Percentiles rank a stretch among this genome's conserved stretches.
phyloP scores from a whole-genome alignment of 495 filamentous ascomycete species.

The Aspergillus egyptiacus region DNA sequence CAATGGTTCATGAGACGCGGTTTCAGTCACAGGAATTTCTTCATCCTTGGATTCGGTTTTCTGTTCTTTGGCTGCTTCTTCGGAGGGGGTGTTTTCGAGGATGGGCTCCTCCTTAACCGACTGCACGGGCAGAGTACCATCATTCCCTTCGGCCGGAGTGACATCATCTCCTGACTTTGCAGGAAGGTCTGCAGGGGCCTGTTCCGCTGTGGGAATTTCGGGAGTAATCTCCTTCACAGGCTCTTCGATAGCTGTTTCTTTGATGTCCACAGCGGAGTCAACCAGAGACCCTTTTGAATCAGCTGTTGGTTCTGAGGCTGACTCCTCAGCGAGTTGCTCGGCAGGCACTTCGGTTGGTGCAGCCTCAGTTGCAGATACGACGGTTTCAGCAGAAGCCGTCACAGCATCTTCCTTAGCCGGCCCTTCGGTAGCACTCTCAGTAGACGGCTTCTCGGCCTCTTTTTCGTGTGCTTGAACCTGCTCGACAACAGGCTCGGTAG shows the following conservation, averaged over 20 bases:
- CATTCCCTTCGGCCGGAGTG: background rate
- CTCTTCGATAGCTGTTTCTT: background rate
- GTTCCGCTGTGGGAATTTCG: slow-evolving; percentile 5
- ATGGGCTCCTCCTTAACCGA: too few relatives aligned
- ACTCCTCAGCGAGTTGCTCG: background rate
- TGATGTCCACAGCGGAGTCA: background rate
- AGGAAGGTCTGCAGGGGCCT: background rate
- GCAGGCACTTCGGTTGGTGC: slow-evolving; percentile 10
- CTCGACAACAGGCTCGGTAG: background rate
- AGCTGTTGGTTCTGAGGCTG: slow-evolving; percentile 14
- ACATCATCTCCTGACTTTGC: slow-evolving; percentile 1
- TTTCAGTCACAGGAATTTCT: background rate
- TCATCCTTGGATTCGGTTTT: background rate
- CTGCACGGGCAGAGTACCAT: too few relatives aligned
- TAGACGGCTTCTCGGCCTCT: slow-evolving; percentile 8
- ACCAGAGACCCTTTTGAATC: background rate
- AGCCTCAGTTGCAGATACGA: slow-evolving; percentile 15
- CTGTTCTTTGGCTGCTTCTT: background rate
- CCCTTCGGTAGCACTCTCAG: slow-evolving; percentile 9
- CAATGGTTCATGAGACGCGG: background rate
- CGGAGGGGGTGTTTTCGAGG: background rate
- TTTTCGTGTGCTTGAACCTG: background rate
- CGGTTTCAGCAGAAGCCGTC: slow-evolving; percentile 6
- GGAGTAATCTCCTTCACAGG: background rate
- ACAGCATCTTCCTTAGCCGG: background rate